phyloP scores from a whole-genome alignment of 148 eudicot species.

The Linanthus parryae region DNA sequence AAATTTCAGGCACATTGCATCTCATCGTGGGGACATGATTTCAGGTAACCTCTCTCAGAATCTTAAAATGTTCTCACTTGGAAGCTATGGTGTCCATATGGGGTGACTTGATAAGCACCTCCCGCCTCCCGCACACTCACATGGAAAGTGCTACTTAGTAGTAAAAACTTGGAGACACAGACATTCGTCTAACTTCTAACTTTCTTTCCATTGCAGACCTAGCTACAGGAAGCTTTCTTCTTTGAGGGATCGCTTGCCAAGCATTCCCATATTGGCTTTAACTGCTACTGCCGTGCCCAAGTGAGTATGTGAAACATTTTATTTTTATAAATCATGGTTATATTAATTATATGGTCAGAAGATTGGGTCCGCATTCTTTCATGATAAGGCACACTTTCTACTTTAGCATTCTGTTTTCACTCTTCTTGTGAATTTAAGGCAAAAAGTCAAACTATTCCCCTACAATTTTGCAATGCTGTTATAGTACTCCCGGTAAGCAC shows the following conservation, averaged over 20 bases:
- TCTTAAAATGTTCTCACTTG: not conserved
- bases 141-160: no score
- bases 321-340: constrained; percentile 2
- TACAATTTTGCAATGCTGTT: no score
- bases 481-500: constrained; percentile 71
- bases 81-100: not conserved
- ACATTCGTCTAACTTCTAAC: not conserved
- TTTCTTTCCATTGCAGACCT: constrained; percentile 44
- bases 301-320: constrained; percentile 37
- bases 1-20: constrained; percentile 85
- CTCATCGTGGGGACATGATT: constrained; percentile 96
- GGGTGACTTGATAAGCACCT: not conserved
- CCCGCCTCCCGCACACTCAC: no score
- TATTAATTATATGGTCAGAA: not conserved
- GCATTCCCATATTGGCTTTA: constrained; percentile 81
- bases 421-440: no score
- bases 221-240: constrained; percentile 94
- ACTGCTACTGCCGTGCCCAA: constrained; percentile 98
- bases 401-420: not conserved
- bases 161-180: no score
- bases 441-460: no score
- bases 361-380: not conserved
- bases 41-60: constrained; percentile 45
- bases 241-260: constrained; percentile 56
- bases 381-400: not conserved